Conservation (phyloP, 257 asterid species). For the Ballota nigra region DNA sequence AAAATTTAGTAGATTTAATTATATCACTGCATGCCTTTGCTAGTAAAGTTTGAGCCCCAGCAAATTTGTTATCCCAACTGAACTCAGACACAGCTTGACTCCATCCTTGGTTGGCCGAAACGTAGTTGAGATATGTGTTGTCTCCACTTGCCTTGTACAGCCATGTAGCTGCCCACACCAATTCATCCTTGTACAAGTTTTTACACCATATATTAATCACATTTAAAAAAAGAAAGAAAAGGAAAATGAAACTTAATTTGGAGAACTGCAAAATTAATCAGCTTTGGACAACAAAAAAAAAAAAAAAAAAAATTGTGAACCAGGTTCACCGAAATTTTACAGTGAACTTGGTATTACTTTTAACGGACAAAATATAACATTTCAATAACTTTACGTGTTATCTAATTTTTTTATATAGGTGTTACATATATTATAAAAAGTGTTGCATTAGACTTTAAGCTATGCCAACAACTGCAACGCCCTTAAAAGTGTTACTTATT, state of each 20-base stretch:
- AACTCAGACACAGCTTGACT: conserved; percentile 60
- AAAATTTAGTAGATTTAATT: too few species aligned
- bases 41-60: conserved; percentile 70
- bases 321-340: background rate
- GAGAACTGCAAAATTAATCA: background rate
- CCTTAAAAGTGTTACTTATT: too few species aligned
- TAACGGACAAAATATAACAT: too few species aligned
- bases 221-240: too few species aligned
- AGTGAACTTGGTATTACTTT: background rate
- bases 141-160: conserved; percentile 70
- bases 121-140: conserved; percentile 45
- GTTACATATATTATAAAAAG: too few species aligned
- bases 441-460: too few species aligned
- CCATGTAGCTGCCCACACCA: conserved; percentile 88
- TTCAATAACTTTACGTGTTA: too few species aligned
- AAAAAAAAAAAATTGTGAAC: too few species aligned
- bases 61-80: conserved; percentile 88
- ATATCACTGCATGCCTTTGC: conserved; percentile 60
- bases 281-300: background rate
- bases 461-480: too few species aligned
- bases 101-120: conserved; percentile 50
- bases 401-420: too few species aligned
- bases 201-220: background rate
- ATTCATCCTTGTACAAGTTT: conserved; percentile 55
- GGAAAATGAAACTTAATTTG: too few species aligned